phyloP scores from a whole-genome alignment of 2,329 filamentous ascomycete genomes.

The Scedosporium aurantiacum region DNA sequence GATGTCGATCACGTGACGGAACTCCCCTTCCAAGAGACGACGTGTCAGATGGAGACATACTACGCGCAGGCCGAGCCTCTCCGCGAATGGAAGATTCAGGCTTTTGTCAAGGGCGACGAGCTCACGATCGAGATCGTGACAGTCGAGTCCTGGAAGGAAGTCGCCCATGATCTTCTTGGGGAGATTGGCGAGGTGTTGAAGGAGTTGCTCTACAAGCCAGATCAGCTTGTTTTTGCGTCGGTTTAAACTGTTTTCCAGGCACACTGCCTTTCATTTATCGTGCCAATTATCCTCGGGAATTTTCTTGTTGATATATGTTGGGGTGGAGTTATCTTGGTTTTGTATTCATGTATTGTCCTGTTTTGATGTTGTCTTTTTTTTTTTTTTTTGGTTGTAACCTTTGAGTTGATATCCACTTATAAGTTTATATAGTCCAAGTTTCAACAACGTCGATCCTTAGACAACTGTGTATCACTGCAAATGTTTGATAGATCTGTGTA shows the following conservation, averaged over 20 bases:
- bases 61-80: slow-evolving; percentile 48
- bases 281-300: background rate
- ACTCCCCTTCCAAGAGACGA: slow-evolving; percentile 27
- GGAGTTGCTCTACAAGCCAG: slow-evolving; percentile 25
- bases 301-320: background rate
- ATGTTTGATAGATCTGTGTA: too few species aligned
- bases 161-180: slow-evolving; percentile 38
- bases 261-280: background rate
- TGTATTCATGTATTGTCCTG: background rate
- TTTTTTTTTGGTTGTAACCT: background rate
- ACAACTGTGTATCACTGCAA: background rate
- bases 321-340: background rate
- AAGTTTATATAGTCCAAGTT: background rate
- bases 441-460: background rate
- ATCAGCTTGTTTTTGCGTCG: slow-evolving; percentile 18
- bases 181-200: slow-evolving; percentile 33
- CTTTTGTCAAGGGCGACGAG: slow-evolving; percentile 40
- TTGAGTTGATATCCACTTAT: too few species aligned
- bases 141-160: slow-evolving; percentile 41
- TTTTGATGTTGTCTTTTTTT: background rate
- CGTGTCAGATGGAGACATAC: slow-evolving; percentile 41
- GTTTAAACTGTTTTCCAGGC: background rate
- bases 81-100: slow-evolving; percentile 50
- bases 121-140: slow-evolving; percentile 49
- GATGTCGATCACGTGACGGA: slow-evolving; percentile 51